A percentile compares a stretch with the other conserved stretches of the same genome.
phyloP scores from a whole-genome alignment of 1,139 yeast genomes.

The Kurtzmaniella quercitrusa region DNA sequence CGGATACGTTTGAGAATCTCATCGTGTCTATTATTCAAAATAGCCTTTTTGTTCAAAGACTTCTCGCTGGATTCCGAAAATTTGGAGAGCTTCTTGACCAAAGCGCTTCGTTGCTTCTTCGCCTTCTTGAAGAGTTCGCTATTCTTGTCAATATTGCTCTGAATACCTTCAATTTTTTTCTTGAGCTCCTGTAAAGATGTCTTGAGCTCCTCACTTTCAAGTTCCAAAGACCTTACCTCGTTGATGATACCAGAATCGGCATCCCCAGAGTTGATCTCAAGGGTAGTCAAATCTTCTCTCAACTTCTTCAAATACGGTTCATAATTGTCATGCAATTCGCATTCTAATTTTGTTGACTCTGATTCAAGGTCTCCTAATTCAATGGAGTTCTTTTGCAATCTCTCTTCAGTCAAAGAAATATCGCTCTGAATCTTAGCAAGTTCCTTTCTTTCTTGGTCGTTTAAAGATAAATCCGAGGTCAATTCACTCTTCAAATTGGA shows the following conservation, averaged over 20 bases:
- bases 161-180: slow-evolving; percentile 16
- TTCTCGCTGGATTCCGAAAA: slow-evolving; percentile 66
- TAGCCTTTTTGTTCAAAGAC: slow-evolving; percentile 58
- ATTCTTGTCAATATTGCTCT: slow-evolving; percentile 30
- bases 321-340: slow-evolving; percentile 55
- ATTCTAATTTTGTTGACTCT: slow-evolving; percentile 44
- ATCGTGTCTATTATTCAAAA: slow-evolving; percentile 59
- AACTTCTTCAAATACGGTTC: slow-evolving; percentile 26
- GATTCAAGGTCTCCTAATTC: slow-evolving; percentile 48
- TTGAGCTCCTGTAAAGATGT: slow-evolving; percentile 19
- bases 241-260: slow-evolving; percentile 38
- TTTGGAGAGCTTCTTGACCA: slow-evolving; percentile 55
- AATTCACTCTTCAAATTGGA: slow-evolving; percentile 47
- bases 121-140: slow-evolving; percentile 44
- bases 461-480: slow-evolving; percentile 50
- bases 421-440: slow-evolving; percentile 35
- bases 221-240: slow-evolving; percentile 38
- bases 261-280: not conserved
- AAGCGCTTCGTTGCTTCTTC: slow-evolving; percentile 51
- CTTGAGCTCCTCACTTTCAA: slow-evolving; percentile 35
- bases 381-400: slow-evolving; percentile 40
- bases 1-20: slow-evolving; percentile 72
- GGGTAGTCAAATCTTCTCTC: not conserved
- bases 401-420: slow-evolving; percentile 37
- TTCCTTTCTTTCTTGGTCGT: slow-evolving; percentile 30